These are phyloP conservation scores for Volvox africanus DNA, from an alignment of 139 green algal genomes.

Conservation along the genomic window DNA sequence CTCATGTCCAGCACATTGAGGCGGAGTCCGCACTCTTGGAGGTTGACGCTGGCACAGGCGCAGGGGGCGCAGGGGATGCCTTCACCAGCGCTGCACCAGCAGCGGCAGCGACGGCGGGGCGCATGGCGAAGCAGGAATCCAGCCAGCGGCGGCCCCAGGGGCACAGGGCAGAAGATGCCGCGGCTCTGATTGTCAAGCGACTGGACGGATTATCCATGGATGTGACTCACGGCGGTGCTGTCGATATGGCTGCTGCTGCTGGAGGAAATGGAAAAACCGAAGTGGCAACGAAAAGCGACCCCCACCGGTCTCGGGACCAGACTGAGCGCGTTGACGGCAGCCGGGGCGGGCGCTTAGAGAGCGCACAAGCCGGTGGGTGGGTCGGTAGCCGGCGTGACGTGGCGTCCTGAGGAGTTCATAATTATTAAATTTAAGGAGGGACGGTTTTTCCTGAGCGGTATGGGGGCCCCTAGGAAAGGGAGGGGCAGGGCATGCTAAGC, in stretches of 20 bases:
- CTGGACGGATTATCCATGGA: constrained; percentile 22
- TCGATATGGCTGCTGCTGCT: background rate
- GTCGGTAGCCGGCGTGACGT: too few species aligned
- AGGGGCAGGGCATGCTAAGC: background rate
- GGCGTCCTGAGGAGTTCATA: too few species aligned
- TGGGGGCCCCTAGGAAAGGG: background rate
- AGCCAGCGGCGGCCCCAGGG: background rate
- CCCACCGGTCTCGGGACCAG: background rate
- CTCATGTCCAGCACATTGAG: background rate
- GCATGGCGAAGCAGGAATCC: background rate
- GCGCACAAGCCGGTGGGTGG: background rate
- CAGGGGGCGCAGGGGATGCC: background rate
- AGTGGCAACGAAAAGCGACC: background rate
- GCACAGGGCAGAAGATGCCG: background rate
- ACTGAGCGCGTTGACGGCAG: constrained; percentile 1
- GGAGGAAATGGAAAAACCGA: background rate
- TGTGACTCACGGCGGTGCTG: background rate
- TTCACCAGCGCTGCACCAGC: background rate
- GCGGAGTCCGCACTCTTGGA: background rate
- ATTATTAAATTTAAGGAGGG: background rate
- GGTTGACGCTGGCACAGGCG: background rate
- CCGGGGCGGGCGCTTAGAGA: constrained; percentile 9
- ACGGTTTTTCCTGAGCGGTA: too few species aligned
- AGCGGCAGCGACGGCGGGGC: too few species aligned
- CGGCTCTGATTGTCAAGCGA: background rate